These are phyloP conservation scores for Lepiota brunneoincarnata DNA, from an alignment of 768 basidiomycete genomes.

Conservation along the genomic window DNA sequence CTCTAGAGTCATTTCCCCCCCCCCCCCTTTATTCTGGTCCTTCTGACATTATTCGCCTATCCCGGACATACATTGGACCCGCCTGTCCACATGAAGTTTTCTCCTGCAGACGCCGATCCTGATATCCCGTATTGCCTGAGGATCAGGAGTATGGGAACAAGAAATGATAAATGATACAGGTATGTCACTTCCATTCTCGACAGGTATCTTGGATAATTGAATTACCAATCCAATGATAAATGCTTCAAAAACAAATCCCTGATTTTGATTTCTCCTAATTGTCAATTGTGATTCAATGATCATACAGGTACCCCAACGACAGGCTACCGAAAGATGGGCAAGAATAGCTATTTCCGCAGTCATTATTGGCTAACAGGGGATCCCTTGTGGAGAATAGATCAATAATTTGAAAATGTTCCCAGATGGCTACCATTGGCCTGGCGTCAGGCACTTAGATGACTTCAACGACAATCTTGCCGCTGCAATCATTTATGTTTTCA, in stretches of 20 bases:
- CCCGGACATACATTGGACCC: too few relatives aligned
- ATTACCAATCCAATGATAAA: too few relatives aligned
- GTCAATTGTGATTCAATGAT: slow-evolving; percentile 1
- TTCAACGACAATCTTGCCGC: slow-evolving; percentile 48
- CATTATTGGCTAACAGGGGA: background rate
- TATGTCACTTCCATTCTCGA: slow-evolving; percentile 5
- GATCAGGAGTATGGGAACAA: background rate
- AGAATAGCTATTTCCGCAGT: slow-evolving; percentile 7
- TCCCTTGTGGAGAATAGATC: too few relatives aligned
- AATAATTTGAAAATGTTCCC: too few relatives aligned
- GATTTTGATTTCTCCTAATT: background rate
- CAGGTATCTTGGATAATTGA: background rate
- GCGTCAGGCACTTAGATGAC: slow-evolving; percentile 23
- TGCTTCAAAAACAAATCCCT: too few relatives aligned
- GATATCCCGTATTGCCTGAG: background rate
- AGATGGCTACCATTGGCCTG: background rate
- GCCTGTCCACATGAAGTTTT: too few relatives aligned
- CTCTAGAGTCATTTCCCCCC: too few relatives aligned
- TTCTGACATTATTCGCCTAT: too few relatives aligned
- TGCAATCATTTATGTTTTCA: slow-evolving; percentile 19
- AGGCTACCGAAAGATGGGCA: background rate
- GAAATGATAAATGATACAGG: slow-evolving; percentile 2
- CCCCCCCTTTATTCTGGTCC: too few relatives aligned
- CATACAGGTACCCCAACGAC: background rate
- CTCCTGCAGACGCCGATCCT: background rate